These are phyloP conservation scores for Tubosaeta sp. DNA, from an alignment of 768 basidiomycete genomes.

Conservation along the genomic window DNA sequence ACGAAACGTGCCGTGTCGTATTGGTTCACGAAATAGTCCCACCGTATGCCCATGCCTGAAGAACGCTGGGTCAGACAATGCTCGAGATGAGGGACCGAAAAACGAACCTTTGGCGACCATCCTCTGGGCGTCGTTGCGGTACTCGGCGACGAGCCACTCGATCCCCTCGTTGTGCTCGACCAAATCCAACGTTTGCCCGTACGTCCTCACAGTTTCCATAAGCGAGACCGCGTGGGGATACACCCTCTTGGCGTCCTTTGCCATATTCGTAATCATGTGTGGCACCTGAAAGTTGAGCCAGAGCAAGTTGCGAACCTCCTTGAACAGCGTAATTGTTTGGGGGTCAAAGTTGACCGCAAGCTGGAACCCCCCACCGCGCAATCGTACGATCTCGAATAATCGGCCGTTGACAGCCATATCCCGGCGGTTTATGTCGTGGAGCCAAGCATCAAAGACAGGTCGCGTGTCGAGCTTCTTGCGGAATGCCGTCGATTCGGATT, in stretches of 20 bases:
- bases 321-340: constrained; percentile 97
- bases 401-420: constrained; percentile 91
- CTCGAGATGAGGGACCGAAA: not conserved
- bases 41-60: constrained; percentile 88
- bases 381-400: constrained; percentile 83
- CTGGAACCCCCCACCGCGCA: constrained; percentile 74
- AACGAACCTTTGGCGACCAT: constrained; percentile 84
- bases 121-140: constrained; percentile 86
- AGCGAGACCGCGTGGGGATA: constrained; percentile 97
- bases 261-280: constrained; percentile 91
- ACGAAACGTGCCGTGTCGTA: constrained; percentile 82
- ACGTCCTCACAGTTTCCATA: constrained; percentile 99
- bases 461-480: constrained; percentile 93
- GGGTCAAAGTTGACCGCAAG: constrained; percentile 97
- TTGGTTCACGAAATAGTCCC: constrained; percentile 96
- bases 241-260: constrained; percentile 97
- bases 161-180: constrained; percentile 89
- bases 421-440: constrained; percentile 89
- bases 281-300: constrained; percentile 97
- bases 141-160: constrained; percentile 92
- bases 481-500: constrained; percentile 87
- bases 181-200: constrained; percentile 90
- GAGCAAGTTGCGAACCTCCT: constrained; percentile 92
- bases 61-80: not conserved
- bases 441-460: constrained; percentile 94